Evolutionary conservation across 2,329 filamentous ascomycete species (phyloP).

Genomic region (Pleurostoma richardsiae): DNA sequence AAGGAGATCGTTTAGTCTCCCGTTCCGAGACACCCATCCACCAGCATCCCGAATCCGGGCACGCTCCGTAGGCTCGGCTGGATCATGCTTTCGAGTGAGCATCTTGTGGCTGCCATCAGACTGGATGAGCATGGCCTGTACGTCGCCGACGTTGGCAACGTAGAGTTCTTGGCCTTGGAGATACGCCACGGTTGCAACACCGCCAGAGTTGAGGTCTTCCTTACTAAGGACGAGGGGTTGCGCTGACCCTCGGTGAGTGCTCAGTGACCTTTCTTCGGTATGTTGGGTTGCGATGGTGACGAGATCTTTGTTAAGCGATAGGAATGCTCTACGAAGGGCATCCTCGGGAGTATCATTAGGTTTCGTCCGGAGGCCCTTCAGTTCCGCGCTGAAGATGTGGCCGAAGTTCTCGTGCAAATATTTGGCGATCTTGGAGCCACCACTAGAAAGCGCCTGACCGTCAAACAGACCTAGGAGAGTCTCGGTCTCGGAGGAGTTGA

Average conservation of each 20-base stretch:
- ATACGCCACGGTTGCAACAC: constrained; percentile 88
- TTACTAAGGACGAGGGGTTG: constrained; percentile 75
- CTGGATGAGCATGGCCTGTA: constrained; percentile 90
- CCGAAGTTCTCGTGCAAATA: constrained; percentile 96
- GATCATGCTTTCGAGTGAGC: constrained; percentile 88
- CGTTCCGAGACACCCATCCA: constrained; percentile 92
- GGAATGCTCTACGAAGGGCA: constrained; percentile 79
- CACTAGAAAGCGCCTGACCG: constrained; percentile 80
- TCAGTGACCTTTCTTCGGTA: constrained; percentile 65
- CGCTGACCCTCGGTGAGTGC: constrained; percentile 65
- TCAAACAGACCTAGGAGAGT: constrained; percentile 94
- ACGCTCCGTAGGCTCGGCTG: constrained; percentile 77
- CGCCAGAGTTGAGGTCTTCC: constrained; percentile 85
- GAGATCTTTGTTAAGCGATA: constrained; percentile 89
- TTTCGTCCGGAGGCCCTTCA: constrained; percentile 66
- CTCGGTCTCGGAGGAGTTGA: constrained; percentile 85
- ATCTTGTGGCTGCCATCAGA: constrained; percentile 79
- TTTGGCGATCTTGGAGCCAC: constrained; percentile 93
- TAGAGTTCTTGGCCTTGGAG: constrained; percentile 86
- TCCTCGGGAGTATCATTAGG: constrained; percentile 72
- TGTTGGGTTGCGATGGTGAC: constrained; percentile 78
- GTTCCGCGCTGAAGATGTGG: constrained; percentile 73
- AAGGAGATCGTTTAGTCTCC: constrained; percentile 85
- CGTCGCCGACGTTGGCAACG: constrained; percentile 92
- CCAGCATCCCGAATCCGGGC: constrained; percentile 90